Base-by-base conservation (phyloP, 1,139 yeast species). In the Kodamaea sp. region DNA sequence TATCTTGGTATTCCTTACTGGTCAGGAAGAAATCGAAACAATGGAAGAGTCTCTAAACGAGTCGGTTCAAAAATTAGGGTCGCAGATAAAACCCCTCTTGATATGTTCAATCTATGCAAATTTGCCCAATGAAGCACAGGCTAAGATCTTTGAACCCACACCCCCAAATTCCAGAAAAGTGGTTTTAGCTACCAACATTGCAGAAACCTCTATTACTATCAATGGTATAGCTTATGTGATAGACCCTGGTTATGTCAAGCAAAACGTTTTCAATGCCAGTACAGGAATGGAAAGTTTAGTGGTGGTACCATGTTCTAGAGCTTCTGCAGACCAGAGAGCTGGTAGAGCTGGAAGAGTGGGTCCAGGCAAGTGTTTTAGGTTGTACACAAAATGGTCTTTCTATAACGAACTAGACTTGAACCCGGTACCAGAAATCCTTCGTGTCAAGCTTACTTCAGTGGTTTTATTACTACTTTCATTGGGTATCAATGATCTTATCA, bases 281-380 rank as follows among this genome's bases (percentile, higher is more conserved):
- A 79, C 92, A 0, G 96, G 96, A 2, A 87, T 92, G 90, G 97
- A 90, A 50, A 82, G 88, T 39, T 69, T 94, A 41, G 83, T 83
- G 10, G 89, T 88, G 1, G 79, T 79, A 0, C 92, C 96, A 0
- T 88, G 96, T 46, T 90, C 97, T 0, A 75, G 84, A 42, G 98
- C 98, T 0, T 87, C 95, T 22, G 97, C 97, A 0, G 90, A 89
- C 46, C 99, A 92, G 62, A 67, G 99, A 42, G 94, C 96, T 1
- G 98, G 98, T 37, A 77, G 98, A 62, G 98, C 97, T 0, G 98
- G 98, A 6, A 80, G 98, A 66, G 86, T 89, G 5, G 96, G 96
- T 0, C 95, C 97, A 0, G 98, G 98, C 0, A 89, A 88, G 55
- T 92, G 98, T 55, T 94, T 83, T 55, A 62, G 98, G 31, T 63